Percentiles rank a stretch among this genome's conserved stretches.
These are phyloP conservation scores for Mortierella sp. DNA, from an alignment of 371 early-diverging fungal species.

Conservation along the genomic window DNA sequence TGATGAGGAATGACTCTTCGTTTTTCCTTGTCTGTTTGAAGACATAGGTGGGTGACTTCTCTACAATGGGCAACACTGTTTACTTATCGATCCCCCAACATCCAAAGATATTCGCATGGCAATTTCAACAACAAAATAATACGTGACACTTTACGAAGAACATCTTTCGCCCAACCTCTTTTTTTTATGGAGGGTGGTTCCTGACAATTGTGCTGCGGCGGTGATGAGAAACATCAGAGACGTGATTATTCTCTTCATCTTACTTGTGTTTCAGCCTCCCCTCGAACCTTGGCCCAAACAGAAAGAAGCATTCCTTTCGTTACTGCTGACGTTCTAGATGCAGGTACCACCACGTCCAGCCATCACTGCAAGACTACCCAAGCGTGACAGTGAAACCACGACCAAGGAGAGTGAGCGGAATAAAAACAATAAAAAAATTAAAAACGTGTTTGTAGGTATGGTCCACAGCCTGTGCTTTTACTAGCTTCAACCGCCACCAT, in stretches of 20 bases:
- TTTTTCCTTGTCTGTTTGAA: too few relatives aligned
- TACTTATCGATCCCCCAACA: background rate
- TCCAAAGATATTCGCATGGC: background rate
- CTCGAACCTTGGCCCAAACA: background rate
- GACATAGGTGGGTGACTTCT: too few relatives aligned
- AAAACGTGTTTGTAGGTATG: background rate
- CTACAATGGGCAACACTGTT: too few relatives aligned
- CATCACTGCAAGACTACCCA: background rate
- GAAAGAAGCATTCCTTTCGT: background rate
- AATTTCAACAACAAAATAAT: background rate
- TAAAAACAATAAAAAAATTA: background rate
- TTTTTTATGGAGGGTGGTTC: background rate
- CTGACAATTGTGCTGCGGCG: background rate
- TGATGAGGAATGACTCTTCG: too few relatives aligned
- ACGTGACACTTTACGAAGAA: background rate
- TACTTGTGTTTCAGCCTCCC: background rate
- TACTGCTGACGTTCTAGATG: background rate
- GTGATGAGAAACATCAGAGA: background rate
- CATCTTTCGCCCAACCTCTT: background rate
- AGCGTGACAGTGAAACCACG: background rate
- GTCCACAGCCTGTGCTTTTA: background rate
- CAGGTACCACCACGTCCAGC: background rate
- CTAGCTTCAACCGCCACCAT: background rate
- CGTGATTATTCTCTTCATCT: background rate
- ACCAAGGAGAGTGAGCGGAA: background rate